Conservation (phyloP, 2,329 filamentous ascomycete genomes). For the Leptosphaerulina australis region DNA sequence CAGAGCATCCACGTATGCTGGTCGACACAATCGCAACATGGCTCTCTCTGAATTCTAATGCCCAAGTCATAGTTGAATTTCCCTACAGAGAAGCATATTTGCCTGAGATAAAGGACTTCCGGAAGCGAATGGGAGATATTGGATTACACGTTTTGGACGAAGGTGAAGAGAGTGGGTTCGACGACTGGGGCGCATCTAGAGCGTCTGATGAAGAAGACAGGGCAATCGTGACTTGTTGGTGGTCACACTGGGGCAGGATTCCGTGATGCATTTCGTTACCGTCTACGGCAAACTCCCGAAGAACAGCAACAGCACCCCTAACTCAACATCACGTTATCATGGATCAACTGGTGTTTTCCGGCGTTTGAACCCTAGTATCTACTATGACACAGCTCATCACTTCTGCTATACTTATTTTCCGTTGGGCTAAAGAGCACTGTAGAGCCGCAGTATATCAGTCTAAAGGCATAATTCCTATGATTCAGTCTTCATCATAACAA, state of each 20-base stretch:
- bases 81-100: slow-evolving; percentile 76
- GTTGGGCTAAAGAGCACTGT: neutral
- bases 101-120: slow-evolving; percentile 68
- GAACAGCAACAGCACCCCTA: neutral
- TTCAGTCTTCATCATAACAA: no score
- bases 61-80: slow-evolving; percentile 78
- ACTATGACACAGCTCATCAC: slow-evolving; percentile 1
- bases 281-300: slow-evolving; percentile 17
- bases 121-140: slow-evolving; percentile 62
- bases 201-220: slow-evolving; percentile 53
- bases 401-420: neutral
- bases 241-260: slow-evolving; percentile 63
- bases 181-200: slow-evolving; percentile 69
- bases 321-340: slow-evolving; percentile 5
- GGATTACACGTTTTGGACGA: slow-evolving; percentile 63
- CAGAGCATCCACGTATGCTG: slow-evolving; percentile 78
- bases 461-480: no score
- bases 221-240: slow-evolving; percentile 69
- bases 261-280: slow-evolving; percentile 21
- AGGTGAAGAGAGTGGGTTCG: slow-evolving; percentile 68
- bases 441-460: slow-evolving; percentile 10
- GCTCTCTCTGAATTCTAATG: slow-evolving; percentile 61
- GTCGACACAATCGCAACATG: slow-evolving; percentile 72
- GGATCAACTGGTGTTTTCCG: slow-evolving; percentile 5
- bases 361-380: slow-evolving; percentile 4